Evolutionary conservation across 352 stramenopile species (phyloP).

Genomic region (Pythium sp.): DNA sequence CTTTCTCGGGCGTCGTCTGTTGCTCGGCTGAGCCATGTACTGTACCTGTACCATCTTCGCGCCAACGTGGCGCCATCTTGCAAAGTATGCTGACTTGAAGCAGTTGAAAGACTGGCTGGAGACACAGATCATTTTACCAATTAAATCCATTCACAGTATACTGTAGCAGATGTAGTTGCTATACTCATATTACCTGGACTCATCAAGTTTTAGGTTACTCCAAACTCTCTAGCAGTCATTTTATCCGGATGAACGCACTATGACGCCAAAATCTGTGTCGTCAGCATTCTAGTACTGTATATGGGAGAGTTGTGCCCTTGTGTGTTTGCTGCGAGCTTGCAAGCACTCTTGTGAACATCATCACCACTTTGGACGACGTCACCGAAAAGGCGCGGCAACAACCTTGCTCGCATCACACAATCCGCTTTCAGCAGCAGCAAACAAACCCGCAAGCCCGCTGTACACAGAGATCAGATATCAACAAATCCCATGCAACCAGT

Average conservation of each 20-base stretch:
- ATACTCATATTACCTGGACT: neutral
- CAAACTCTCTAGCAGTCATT: too few species aligned
- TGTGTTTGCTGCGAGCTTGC: neutral
- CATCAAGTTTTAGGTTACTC: too few species aligned
- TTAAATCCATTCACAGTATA: neutral
- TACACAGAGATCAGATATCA: neutral
- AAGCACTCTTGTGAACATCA: neutral
- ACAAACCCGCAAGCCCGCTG: neutral
- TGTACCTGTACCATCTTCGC: neutral
- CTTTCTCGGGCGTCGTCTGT: slow-evolving; percentile 7
- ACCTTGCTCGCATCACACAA: neutral
- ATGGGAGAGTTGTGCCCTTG: neutral
- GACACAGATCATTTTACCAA: neutral
- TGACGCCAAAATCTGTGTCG: neutral
- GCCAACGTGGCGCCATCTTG: neutral
- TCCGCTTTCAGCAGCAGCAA: slow-evolving; percentile 1
- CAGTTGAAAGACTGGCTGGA: neutral
- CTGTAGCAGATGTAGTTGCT: neutral
- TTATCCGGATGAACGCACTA: neutral
- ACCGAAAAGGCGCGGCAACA: slow-evolving; percentile 11
- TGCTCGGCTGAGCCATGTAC: neutral
- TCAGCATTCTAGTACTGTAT: neutral
- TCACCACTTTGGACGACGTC: neutral
- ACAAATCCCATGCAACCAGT: neutral
- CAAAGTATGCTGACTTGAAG: slow-evolving; percentile 2